Evolutionary conservation across 495 filamentous ascomycete species (phyloP), one percentile per base, ranked within the genome.

Genomic region (Symbiotaphrina buchneri): DNA sequence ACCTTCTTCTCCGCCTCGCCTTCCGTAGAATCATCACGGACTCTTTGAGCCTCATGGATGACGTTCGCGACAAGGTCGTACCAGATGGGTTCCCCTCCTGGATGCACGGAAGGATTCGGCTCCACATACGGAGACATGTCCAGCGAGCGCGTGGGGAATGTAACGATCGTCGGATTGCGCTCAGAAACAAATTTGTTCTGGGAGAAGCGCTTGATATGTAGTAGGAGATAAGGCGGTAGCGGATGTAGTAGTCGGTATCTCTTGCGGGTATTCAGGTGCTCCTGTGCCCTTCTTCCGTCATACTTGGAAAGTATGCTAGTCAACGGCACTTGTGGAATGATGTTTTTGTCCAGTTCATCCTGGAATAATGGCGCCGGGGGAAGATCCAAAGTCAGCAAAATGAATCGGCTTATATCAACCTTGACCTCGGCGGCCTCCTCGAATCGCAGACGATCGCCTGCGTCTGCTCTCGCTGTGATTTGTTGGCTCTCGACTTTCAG

Each of bases 41-140:
- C 74, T 13, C 66, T 66, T 4, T 91, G 77, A 1, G 80, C 82
- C 40, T 91, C 83, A 44, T 93, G 76, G 34, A 83, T 87, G 34
- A 99, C 75, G 49, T 95, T 95, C 21, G 87, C 83, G 0, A 95
- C 84, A 4, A 99, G 68, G 47, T 99, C 90, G 47, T 95, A 99
- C 59, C 77, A 71, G 39, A 95, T 79, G 5, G 85, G 83, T 45
- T 92, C 84, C 6, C 76, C 71, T 3, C 14, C 14, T n/a, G 68
- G 53, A 44, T 67, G 63, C 10, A 65, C 21, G 0, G 54, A 39
- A 0, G 72, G 68, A 33, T 73, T 71, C 3, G 78, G 77, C 38
- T 84, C 71, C 17, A 93, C 80, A 42, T 85, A 99, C 0, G 81
- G 82, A 3, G 68, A 63, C 58, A 93, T 71, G 45, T 99, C 81